Conservation (phyloP, 768 basidiomycete species). For the Boletus sensibilis region DNA sequence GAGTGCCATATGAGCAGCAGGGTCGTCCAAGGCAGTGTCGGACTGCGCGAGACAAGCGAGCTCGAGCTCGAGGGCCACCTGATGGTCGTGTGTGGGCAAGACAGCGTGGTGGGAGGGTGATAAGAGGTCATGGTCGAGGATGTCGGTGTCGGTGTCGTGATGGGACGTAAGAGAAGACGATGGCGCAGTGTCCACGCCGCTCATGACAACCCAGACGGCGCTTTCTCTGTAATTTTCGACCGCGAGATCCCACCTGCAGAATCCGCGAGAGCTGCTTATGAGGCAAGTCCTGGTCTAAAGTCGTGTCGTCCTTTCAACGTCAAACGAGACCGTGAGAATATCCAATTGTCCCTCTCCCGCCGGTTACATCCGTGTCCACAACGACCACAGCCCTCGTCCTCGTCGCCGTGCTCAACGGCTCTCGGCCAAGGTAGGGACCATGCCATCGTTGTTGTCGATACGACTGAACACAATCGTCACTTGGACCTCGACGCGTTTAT, state of each 20-base stretch:
- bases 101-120: conserved; percentile 31
- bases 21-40: conserved; percentile 28
- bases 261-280: conserved; percentile 22
- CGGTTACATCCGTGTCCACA: conserved; percentile 15
- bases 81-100: conserved; percentile 33
- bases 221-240: conserved; percentile 20
- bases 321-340: conserved; percentile 24
- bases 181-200: conserved; percentile 40
- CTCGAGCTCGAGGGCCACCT: conserved; percentile 30
- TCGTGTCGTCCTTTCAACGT: conserved; percentile 27
- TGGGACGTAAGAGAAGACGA: conserved; percentile 30
- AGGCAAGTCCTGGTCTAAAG: conserved; percentile 16
- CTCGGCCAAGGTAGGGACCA: neutral
- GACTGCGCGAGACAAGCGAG: conserved; percentile 29
- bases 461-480: neutral
- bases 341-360: neutral
- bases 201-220: conserved; percentile 38
- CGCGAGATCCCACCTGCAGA: conserved; percentile 21
- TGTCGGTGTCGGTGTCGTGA: conserved; percentile 32
- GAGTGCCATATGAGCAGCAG: conserved; percentile 28
- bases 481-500: neutral
- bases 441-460: neutral
- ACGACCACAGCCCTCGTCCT: neutral
- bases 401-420: neutral
- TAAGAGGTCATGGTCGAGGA: conserved; percentile 34